phyloP scores from a whole-genome alignment of 2,329 filamentous ascomycete species.

The Gremmenia infestans region DNA sequence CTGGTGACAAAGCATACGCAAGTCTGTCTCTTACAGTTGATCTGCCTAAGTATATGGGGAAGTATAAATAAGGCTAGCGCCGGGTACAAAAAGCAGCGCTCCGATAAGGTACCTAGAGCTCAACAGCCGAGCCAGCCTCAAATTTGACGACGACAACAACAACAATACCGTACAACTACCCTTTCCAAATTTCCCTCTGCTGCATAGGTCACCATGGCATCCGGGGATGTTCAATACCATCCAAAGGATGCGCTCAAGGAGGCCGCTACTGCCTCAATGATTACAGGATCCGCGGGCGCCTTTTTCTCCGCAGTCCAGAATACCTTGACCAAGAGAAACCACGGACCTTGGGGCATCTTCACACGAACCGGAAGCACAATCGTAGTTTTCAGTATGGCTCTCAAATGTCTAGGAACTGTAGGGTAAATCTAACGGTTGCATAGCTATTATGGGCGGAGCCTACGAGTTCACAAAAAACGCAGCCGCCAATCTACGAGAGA shows the following conservation, averaged over 20 bases:
- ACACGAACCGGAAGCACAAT: slow-evolving; percentile 73
- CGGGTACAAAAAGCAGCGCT: background rate
- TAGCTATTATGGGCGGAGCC: slow-evolving; percentile 62
- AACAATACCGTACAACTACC: background rate
- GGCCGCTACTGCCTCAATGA: slow-evolving; percentile 57
- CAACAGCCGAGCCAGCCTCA: slow-evolving; percentile 13
- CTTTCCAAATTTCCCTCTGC: slow-evolving; percentile 10
- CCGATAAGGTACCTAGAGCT: background rate
- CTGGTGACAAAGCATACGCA: background rate
- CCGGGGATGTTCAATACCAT: slow-evolving; percentile 53
- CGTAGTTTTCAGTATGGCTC: slow-evolving; percentile 51
- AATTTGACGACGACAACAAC: slow-evolving; percentile 14
- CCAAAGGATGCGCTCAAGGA: slow-evolving; percentile 69
- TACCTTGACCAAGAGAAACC: slow-evolving; percentile 75
- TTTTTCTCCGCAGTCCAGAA: slow-evolving; percentile 78
- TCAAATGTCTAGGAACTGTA: background rate
- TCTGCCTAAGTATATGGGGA: no score
- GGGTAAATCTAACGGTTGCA: slow-evolving; percentile 10
- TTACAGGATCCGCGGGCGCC: slow-evolving; percentile 64
- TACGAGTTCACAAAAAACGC: slow-evolving; percentile 63
- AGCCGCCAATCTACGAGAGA: slow-evolving; percentile 64
- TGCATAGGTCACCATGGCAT: slow-evolving; percentile 41
- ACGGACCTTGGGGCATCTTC: slow-evolving; percentile 76
- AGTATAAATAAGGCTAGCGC: no score
- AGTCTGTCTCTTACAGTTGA: background rate